Conservation (phyloP, 1,284 basidiomycete genomes). For the Tilletia caries region DNA sequence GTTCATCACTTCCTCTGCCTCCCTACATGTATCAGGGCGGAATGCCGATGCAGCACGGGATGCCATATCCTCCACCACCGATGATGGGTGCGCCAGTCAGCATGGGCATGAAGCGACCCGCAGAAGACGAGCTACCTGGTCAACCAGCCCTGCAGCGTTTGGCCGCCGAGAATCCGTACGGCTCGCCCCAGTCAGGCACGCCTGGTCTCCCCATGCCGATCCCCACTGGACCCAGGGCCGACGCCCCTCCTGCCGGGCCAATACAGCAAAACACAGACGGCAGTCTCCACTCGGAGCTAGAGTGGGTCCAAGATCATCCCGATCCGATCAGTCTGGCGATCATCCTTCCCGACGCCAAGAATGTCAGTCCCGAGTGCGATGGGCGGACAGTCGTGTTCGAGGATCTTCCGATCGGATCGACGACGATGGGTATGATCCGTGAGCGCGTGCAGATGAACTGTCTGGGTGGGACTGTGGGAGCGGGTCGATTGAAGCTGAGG, state of each 20-base stretch:
- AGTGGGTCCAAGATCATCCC: slow-evolving; percentile 40
- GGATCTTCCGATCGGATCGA: slow-evolving; percentile 26
- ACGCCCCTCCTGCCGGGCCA: neutral
- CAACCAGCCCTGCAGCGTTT: slow-evolving; percentile 5
- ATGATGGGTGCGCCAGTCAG: neutral
- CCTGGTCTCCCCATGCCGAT: neutral
- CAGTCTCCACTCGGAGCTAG: slow-evolving; percentile 30
- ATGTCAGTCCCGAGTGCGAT: slow-evolving; percentile 28
- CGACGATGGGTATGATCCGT: slow-evolving; percentile 29
- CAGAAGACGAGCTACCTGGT: slow-evolving; percentile 5
- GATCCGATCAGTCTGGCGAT: slow-evolving; percentile 35
- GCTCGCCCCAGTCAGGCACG: neutral
- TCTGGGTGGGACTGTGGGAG: slow-evolving; percentile 36
- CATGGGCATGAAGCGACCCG: slow-evolving; percentile 9
- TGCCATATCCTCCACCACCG: neutral
- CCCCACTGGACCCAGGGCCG: neutral
- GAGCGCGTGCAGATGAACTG: slow-evolving; percentile 42
- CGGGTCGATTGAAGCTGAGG: slow-evolving; percentile 39
- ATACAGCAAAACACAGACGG: neutral
- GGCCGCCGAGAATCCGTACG: neutral
- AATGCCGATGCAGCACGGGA: neutral
- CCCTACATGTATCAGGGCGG: slow-evolving; percentile 1
- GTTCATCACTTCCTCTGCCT: neutral
- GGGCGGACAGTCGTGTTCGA: slow-evolving; percentile 35
- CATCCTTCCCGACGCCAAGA: slow-evolving; percentile 26